Evolutionary conservation across 192 early-diverging fungal species (phyloP).

Genomic region (Bifiguratus adelaidae): DNA sequence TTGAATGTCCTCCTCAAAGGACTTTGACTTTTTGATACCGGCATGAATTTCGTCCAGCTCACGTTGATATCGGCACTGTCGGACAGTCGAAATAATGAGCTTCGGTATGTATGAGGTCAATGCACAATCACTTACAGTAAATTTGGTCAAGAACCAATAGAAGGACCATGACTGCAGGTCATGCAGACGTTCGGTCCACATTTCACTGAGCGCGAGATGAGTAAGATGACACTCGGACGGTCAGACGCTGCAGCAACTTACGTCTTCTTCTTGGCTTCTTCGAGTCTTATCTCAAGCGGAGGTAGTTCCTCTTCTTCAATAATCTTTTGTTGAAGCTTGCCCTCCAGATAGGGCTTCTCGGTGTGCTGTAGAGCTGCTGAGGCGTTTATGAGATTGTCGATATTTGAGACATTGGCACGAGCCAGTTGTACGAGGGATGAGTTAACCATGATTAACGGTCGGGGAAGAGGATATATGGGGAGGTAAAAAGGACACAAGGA

Average conservation of each 20-base stretch:
- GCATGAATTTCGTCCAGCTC: conserved; percentile 1
- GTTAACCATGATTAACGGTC: too few species aligned
- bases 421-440: too few species aligned
- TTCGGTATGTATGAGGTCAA: not conserved
- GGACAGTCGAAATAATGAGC: not conserved
- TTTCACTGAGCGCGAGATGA: not conserved
- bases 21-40: not conserved
- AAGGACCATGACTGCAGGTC: conserved; percentile 1
- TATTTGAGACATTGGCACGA: too few species aligned
- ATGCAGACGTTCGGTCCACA: not conserved
- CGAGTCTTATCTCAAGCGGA: conserved; percentile 5
- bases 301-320: conserved; percentile 4
- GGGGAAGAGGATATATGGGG: not conserved
- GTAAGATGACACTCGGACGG: not conserved
- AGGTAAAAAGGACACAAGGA: not conserved
- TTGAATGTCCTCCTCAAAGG: conserved; percentile 3
- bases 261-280: conserved; percentile 12
- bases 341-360: conserved; percentile 9
- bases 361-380: conserved; percentile 14
- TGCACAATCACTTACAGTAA: conserved; percentile 10
- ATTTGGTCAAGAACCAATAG: conserved; percentile 6
- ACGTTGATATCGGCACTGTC: conserved; percentile 10
- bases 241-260: conserved; percentile 1
- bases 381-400: conserved; percentile 12
- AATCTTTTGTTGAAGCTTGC: too few species aligned